These are phyloP conservation scores for Galeopsis tetrahit DNA, from an alignment of 257 asterid genomes.

Conservation along the genomic window DNA sequence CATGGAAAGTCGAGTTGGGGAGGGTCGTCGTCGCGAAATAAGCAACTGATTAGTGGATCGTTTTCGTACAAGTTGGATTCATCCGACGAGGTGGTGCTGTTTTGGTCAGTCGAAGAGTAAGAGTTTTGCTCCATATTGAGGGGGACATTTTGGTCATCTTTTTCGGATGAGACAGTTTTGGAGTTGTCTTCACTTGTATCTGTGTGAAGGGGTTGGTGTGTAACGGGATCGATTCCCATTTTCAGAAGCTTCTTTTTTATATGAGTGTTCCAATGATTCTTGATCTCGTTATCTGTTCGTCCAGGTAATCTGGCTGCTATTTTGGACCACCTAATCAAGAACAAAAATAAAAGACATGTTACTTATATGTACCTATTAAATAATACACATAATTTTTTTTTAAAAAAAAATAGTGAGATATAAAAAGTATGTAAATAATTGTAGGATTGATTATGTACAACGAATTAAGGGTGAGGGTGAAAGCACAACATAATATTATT, in stretches of 20 bases:
- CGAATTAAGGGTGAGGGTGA: background rate
- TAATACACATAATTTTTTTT: too few species aligned
- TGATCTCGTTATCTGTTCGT: conserved; percentile 92
- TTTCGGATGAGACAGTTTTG: conserved; percentile 1
- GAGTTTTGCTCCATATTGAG: conserved; percentile 40
- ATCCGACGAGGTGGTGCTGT: conserved; percentile 46
- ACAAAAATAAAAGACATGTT: background rate
- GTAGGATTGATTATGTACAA: too few species aligned
- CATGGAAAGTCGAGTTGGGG: conserved; percentile 42
- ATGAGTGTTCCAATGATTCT: conserved; percentile 97
- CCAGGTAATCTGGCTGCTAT: conserved; percentile 94
- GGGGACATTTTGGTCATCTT: conserved; percentile 17
- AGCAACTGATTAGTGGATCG: conserved; percentile 58
- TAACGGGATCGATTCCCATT: conserved; percentile 91
- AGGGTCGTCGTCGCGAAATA: conserved; percentile 53
- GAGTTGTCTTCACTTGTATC: conserved; percentile 35
- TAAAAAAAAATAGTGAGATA: too few species aligned
- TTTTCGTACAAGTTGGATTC: conserved; percentile 55
- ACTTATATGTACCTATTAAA: too few species aligned
- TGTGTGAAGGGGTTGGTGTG: conserved; percentile 69
- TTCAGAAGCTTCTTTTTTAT: conserved; percentile 88
- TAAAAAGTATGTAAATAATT: too few species aligned
- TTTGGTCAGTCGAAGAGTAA: conserved; percentile 51
- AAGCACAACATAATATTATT: conserved; percentile 24
- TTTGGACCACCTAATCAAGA: conserved; percentile 66